phyloP scores from a whole-genome alignment of 208 protist species.

The Trypanosoma mega region DNA sequence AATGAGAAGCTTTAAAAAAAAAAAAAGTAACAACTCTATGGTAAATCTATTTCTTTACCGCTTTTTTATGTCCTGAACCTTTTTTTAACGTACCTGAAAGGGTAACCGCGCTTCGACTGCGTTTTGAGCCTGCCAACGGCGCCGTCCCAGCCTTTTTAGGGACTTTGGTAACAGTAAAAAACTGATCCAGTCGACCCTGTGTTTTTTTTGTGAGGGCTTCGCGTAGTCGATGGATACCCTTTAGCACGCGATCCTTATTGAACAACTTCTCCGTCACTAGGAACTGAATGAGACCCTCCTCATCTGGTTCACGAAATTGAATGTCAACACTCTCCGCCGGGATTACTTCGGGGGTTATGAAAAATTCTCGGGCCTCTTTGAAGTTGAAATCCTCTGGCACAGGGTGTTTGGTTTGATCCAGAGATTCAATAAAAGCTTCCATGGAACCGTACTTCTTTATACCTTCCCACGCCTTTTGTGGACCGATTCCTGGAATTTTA shows the following conservation, averaged over 20 bases:
- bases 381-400: slow-evolving; percentile 90
- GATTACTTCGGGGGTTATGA: slow-evolving; percentile 91
- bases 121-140: slow-evolving; percentile 41
- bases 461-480: slow-evolving; percentile 93
- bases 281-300: slow-evolving; percentile 96
- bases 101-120: slow-evolving; percentile 38
- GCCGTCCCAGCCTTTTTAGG: neutral
- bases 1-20: neutral
- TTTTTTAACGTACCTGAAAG: slow-evolving; percentile 74
- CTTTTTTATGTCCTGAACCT: slow-evolving; percentile 71
- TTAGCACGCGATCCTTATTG: slow-evolving; percentile 87
- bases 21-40: neutral
- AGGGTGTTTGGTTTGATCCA: slow-evolving; percentile 86
- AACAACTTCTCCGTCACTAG: slow-evolving; percentile 98
- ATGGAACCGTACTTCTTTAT: slow-evolving; percentile 96
- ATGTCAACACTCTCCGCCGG: slow-evolving; percentile 76
- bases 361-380: slow-evolving; percentile 90
- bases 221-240: slow-evolving; percentile 78
- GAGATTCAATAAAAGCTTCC: slow-evolving; percentile 93
- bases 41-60: slow-evolving; percentile 76
- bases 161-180: slow-evolving; percentile 70
- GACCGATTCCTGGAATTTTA: slow-evolving; percentile 98
- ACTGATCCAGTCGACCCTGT: slow-evolving; percentile 88
- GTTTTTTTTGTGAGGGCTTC: slow-evolving; percentile 72
- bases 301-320: slow-evolving; percentile 96